Conservation (phyloP, 805 yeast genomes). For the Yamadazyma olivae region DNA sequence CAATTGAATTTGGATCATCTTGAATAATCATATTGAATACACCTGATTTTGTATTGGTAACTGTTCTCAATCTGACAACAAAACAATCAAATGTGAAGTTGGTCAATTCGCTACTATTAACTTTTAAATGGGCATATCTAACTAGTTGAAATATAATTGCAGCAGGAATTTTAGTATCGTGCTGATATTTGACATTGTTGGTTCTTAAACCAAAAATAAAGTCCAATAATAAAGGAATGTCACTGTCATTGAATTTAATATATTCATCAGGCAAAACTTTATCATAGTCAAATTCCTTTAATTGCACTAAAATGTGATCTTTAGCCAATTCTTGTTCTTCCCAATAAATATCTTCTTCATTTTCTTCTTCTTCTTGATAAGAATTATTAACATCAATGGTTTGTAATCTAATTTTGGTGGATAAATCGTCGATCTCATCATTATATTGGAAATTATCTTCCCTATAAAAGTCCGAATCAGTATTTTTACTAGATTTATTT, state of each 20-base stretch:
- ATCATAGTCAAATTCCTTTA: slow-evolving; percentile 53
- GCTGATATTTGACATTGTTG: slow-evolving; percentile 33
- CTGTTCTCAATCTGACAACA: slow-evolving; percentile 57
- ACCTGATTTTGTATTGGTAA: slow-evolving; percentile 59
- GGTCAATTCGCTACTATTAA: slow-evolving; percentile 53
- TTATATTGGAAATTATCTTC: slow-evolving; percentile 19
- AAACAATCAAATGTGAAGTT: slow-evolving; percentile 59
- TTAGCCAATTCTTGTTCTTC: slow-evolving; percentile 26
- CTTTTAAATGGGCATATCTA: slow-evolving; percentile 62
- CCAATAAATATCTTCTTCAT: slow-evolving; percentile 14
- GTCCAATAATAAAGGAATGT: slow-evolving; percentile 48
- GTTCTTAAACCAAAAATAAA: slow-evolving; percentile 46
- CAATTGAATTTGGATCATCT: slow-evolving; percentile 22
- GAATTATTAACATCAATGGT: slow-evolving; percentile 20
- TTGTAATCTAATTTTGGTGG: slow-evolving; percentile 31
- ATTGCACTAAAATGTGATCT: slow-evolving; percentile 26
- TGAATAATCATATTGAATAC: slow-evolving; percentile 42
- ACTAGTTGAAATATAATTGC: slow-evolving; percentile 66
- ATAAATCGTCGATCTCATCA: slow-evolving; percentile 33
- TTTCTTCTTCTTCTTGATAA: slow-evolving; percentile 11
- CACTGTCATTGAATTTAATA: slow-evolving; percentile 58
- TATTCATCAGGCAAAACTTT: slow-evolving; percentile 55
- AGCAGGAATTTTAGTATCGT: slow-evolving; percentile 60
- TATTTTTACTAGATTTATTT: slow-evolving; percentile 13
- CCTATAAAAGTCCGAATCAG: slow-evolving; percentile 5